Percentiles rank a stretch among this genome's conserved stretches.
phyloP scores from a whole-genome alignment of 139 green algal species.

The Coelastrella sp. region DNA sequence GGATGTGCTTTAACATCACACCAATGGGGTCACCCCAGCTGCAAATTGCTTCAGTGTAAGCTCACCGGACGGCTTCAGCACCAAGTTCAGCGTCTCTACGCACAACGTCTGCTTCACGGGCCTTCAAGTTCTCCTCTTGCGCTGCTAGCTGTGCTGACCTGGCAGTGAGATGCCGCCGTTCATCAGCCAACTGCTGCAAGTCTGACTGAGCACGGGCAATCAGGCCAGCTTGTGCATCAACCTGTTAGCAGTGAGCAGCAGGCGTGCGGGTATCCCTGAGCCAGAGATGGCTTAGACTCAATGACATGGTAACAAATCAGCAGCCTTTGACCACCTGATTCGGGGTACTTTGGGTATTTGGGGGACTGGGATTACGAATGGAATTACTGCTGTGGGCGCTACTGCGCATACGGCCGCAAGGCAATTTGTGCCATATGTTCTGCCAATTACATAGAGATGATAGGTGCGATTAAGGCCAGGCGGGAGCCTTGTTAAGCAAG shows the following conservation, averaged over 20 bases:
- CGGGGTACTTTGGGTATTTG: too few relatives aligned
- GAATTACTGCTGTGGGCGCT: too few relatives aligned
- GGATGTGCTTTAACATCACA: background rate
- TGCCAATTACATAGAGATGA: too few relatives aligned
- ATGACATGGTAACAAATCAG: too few relatives aligned
- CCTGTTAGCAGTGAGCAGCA: background rate
- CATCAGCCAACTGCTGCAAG: slow-evolving; percentile 15
- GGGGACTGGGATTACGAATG: too few relatives aligned
- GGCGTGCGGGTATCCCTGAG: too few relatives aligned
- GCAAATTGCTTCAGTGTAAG: background rate
- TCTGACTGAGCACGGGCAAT: slow-evolving; percentile 26
- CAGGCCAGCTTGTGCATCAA: slow-evolving; percentile 37
- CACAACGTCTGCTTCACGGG: background rate
- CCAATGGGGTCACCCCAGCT: background rate
- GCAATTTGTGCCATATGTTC: too few relatives aligned
- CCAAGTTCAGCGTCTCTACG: slow-evolving; percentile 40
- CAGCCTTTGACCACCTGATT: too few relatives aligned
- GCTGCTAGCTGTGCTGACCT: slow-evolving; percentile 2
- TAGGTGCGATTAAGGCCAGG: too few relatives aligned
- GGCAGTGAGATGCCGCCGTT: slow-evolving; percentile 3
- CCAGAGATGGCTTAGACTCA: too few relatives aligned
- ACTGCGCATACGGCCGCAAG: too few relatives aligned
- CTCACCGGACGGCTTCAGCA: slow-evolving; percentile 23
- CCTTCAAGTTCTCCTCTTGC: slow-evolving; percentile 4
- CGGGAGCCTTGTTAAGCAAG: too few relatives aligned